Conservation (phyloP, 2,329 filamentous ascomycete genomes). For the Plectosphaerella plurivora region DNA sequence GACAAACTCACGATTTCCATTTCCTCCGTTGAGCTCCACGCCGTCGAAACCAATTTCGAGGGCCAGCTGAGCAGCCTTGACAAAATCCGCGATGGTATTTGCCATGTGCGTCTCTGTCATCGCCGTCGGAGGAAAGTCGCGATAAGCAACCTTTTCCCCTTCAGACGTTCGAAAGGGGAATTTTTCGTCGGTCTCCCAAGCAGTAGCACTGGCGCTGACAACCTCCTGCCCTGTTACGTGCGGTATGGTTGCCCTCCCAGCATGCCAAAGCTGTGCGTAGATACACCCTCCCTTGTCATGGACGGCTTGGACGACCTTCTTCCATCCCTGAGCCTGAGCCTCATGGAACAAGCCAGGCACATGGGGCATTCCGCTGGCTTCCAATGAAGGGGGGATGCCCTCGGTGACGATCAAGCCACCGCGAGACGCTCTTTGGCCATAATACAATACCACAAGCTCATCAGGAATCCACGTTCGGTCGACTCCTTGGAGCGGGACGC, state of each 20-base stretch:
- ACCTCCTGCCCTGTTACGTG: constrained; percentile 10
- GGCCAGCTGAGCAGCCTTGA: constrained; percentile 15
- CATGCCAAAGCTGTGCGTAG: constrained; percentile 56
- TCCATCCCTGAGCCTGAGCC: constrained; percentile 52
- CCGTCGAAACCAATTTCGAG: constrained; percentile 44
- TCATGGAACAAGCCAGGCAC: constrained; percentile 51
- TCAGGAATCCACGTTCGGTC: constrained; percentile 3
- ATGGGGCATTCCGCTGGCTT: constrained; percentile 26
- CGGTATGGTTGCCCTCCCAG: constrained; percentile 39
- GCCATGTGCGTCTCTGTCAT: constrained; percentile 26
- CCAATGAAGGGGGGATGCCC: constrained; percentile 33
- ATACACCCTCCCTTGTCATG: constrained; percentile 55
- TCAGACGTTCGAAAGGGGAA: constrained; percentile 13
- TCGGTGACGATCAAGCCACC: constrained; percentile 50
- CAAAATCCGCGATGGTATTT: constrained; percentile 18
- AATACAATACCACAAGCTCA: constrained; percentile 12
- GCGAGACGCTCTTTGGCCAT: constrained; percentile 23
- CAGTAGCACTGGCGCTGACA: constrained; percentile 8
- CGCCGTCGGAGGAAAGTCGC: constrained; percentile 30
- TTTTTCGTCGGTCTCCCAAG: constrained; percentile 14
- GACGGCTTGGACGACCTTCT: constrained; percentile 51
- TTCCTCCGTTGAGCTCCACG: constrained; percentile 28
- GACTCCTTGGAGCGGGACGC: constrained; percentile 4
- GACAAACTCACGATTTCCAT: constrained; percentile 11
- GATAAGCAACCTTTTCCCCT: constrained; percentile 9